Conservation (phyloP, 208 protist species). For the Crithidia bombi region DNA sequence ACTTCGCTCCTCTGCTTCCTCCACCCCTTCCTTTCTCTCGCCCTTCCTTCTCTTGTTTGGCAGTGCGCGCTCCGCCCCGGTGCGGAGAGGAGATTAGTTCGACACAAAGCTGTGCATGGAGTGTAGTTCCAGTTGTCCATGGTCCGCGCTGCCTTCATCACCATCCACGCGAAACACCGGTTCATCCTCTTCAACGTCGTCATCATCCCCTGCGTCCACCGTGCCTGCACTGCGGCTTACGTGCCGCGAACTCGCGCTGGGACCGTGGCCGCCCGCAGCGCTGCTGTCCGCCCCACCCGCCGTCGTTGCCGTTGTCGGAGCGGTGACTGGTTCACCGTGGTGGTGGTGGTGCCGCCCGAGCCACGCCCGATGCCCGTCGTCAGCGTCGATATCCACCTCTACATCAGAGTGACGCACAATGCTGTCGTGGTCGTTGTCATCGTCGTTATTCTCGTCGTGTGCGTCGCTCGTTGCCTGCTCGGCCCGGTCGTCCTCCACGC, state of each 20-base stretch:
- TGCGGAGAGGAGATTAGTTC: not conserved
- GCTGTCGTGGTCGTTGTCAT: not conserved
- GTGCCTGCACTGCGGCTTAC: not conserved
- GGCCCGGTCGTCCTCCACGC: not conserved
- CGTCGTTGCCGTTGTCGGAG: not conserved
- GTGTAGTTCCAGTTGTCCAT: not conserved
- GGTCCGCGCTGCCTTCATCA: not conserved
- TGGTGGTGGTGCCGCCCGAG: not conserved
- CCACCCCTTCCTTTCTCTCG: no score
- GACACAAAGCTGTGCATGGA: not conserved
- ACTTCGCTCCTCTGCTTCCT: no score
- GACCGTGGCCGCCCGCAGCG: not conserved
- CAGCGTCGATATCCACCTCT: not conserved
- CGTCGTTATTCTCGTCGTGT: not conserved
- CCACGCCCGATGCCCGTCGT: not conserved
- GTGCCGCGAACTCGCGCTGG: not conserved
- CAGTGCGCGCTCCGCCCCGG: no score
- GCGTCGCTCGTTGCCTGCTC: not conserved
- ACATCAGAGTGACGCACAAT: not conserved
- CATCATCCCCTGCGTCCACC: not conserved
- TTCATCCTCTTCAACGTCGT: no score
- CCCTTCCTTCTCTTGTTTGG: no score
- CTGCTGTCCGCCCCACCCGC: not conserved
- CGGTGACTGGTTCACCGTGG: not conserved
- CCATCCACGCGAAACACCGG: not conserved